Evolutionary conservation across 768 basidiomycete genomes (phyloP).

Genomic region (Lactarius hengduanensis): DNA sequence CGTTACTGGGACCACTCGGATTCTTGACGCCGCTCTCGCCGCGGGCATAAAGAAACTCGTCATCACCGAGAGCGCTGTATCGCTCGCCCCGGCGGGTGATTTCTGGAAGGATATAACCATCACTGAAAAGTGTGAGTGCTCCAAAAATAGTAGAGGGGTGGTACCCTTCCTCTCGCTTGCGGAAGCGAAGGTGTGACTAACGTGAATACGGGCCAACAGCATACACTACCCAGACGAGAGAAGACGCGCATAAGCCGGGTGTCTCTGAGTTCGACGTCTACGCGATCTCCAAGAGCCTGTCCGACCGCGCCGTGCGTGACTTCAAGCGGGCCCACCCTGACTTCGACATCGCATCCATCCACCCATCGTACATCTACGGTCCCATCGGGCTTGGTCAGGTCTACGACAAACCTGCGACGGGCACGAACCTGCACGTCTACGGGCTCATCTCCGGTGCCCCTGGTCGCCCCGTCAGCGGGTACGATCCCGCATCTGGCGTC

Average conservation of each 20-base stretch:
- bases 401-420: constrained; percentile 20
- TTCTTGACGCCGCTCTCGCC: constrained; percentile 19
- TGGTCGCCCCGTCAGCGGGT: constrained; percentile 23
- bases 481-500: constrained; percentile 16
- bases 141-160: not conserved
- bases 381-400: constrained; percentile 30
- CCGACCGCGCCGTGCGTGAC: constrained; percentile 32
- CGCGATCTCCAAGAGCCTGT: constrained; percentile 38
- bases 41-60: constrained; percentile 19
- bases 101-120: constrained; percentile 5
- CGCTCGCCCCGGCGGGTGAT: not conserved
- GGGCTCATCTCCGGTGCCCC: constrained; percentile 30
- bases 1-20: constrained; percentile 21
- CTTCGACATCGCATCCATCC: constrained; percentile 33
- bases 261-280: constrained; percentile 36
- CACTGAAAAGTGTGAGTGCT: constrained; percentile 11
- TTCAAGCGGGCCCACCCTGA: constrained; percentile 33
- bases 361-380: constrained; percentile 37
- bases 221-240: constrained; percentile 37
- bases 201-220: constrained; percentile 29
- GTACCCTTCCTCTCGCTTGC: not conserved
- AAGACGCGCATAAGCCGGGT: constrained; percentile 34
- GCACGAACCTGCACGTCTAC: constrained; percentile 33
- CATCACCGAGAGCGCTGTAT: constrained; percentile 20
- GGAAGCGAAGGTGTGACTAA: not conserved